Evolutionary conservation across 768 basidiomycete genomes (phyloP).

Genomic region (Tulasnella sp.): DNA sequence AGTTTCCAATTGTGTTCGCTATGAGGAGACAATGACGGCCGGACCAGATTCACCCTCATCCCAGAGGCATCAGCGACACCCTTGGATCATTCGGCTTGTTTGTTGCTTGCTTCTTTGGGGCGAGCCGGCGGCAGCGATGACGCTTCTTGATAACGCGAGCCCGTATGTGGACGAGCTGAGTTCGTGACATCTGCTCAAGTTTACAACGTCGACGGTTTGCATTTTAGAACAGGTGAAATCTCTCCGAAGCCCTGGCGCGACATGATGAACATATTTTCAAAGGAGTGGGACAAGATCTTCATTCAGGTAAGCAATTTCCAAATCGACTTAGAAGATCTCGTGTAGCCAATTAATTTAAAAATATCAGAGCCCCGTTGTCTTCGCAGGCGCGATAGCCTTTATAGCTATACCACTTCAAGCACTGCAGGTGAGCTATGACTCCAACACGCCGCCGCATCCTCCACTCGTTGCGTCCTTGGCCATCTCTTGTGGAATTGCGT

Average conservation of each 20-base stretch:
- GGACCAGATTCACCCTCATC: neutral
- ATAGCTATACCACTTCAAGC: neutral
- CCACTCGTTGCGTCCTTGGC: neutral
- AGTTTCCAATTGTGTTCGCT: neutral
- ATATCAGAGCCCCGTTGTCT: neutral
- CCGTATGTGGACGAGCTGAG: too few relatives aligned
- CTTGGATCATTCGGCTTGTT: neutral
- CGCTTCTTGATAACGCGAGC: neutral
- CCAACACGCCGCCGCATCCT: neutral
- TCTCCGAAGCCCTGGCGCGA: neutral
- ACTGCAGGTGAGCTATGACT: neutral
- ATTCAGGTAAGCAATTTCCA: neutral
- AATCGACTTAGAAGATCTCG: too few relatives aligned
- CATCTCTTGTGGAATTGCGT: neutral
- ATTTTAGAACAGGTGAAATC: neutral
- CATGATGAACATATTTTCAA: neutral
- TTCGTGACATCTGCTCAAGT: neutral
- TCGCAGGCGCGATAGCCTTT: neutral
- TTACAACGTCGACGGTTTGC: neutral
- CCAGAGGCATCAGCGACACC: neutral
- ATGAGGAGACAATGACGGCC: neutral
- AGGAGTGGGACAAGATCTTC: slow-evolving; percentile 14
- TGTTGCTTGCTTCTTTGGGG: slow-evolving; percentile 2
- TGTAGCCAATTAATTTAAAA: too few relatives aligned
- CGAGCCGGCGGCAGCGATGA: neutral